phyloP scores from a whole-genome alignment of 306 rosid genomes.

The Malus orientalis region DNA sequence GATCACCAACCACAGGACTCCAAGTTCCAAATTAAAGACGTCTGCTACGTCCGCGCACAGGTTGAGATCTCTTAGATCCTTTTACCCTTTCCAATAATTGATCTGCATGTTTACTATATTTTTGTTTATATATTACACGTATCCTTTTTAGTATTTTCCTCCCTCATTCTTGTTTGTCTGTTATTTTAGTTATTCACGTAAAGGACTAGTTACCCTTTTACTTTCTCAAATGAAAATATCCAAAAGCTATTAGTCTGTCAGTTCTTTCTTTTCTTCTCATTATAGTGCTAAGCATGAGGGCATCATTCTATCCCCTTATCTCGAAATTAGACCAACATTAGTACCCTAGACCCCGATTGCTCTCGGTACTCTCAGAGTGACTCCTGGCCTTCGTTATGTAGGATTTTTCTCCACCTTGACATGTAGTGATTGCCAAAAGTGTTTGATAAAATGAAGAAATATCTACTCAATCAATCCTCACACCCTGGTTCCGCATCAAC shows the following conservation, averaged over 20 bases:
- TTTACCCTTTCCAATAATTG: neutral
- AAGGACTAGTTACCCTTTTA: neutral
- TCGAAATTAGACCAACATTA: neutral
- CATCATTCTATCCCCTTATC: neutral
- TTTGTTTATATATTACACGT: neutral
- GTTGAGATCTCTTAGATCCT: slow-evolving; percentile 24
- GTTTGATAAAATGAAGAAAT: neutral
- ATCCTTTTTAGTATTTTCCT: neutral
- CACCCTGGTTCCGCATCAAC: neutral
- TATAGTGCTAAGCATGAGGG: neutral
- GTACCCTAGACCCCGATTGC: neutral
- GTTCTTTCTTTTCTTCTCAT: neutral
- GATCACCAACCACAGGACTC: slow-evolving; percentile 1
- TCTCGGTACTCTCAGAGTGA: neutral
- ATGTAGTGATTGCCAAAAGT: neutral
- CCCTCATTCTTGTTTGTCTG: neutral
- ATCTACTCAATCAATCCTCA: neutral
- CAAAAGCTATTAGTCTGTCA: neutral
- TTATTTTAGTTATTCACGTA: neutral
- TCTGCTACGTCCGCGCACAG: slow-evolving; percentile 46
- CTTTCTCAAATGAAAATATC: neutral
- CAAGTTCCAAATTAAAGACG: slow-evolving; percentile 33
- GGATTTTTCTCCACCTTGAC: neutral
- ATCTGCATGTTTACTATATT: neutral
- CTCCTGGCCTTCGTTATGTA: neutral